phyloP scores from a whole-genome alignment of 306 rosid genomes.

The Pterocarpus macrocarpus region DNA sequence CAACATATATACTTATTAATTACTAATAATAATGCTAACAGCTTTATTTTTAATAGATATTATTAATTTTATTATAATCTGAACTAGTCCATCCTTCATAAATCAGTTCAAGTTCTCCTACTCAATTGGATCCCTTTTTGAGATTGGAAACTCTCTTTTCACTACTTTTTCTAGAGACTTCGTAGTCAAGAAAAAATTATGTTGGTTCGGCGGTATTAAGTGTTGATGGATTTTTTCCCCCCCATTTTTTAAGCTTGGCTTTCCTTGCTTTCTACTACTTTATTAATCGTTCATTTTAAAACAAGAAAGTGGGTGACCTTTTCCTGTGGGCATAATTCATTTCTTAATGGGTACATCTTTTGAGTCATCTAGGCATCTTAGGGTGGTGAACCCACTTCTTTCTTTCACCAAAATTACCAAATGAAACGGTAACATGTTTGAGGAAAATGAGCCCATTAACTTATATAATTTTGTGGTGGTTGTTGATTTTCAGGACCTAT shows the following conservation, averaged over 20 bases:
- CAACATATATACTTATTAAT: background rate
- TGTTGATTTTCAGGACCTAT: constrained; percentile 8
- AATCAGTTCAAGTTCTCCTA: background rate
- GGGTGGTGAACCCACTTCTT: constrained; percentile 17
- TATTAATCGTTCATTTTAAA: constrained; percentile 18
- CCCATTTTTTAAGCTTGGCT: constrained; percentile 18
- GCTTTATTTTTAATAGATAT: background rate
- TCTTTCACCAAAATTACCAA: constrained; percentile 40
- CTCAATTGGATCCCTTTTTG: constrained; percentile 7
- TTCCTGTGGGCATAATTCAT: constrained; percentile 32
- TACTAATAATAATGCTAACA: background rate
- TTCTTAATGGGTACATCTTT: constrained; percentile 22
- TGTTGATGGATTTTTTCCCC: background rate
- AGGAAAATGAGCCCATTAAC: constrained; percentile 9
- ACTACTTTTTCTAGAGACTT: constrained; percentile 17
- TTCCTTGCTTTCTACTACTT: constrained; percentile 21
- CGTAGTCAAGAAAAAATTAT: background rate
- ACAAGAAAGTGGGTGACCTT: constrained; percentile 40
- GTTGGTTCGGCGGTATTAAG: constrained; percentile 16
- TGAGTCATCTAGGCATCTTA: constrained; percentile 21
- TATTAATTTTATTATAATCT: constrained; percentile 8
- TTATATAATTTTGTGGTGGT: constrained; percentile 23
- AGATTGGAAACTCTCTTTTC: constrained; percentile 28
- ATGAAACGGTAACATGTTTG: constrained; percentile 23
- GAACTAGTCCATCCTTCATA: background rate